phyloP scores from a whole-genome alignment of 768 basidiomycete species.

The Solioccasus polychromus region DNA sequence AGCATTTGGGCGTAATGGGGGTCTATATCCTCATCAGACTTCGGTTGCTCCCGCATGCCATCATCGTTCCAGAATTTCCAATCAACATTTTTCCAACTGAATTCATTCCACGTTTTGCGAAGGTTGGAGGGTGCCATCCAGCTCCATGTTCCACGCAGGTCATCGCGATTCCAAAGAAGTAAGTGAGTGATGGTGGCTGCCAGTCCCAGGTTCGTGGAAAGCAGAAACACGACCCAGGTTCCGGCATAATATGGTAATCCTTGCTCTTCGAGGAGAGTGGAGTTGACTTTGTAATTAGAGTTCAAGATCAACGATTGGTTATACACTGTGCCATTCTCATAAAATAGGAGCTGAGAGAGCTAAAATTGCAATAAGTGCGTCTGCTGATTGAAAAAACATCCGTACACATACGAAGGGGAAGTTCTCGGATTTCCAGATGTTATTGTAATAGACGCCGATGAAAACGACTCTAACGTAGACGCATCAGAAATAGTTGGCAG shows the following conservation, averaged over 20 bases:
- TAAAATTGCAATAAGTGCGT: background rate
- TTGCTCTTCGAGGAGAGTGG: slow-evolving; percentile 41
- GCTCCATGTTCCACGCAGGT: slow-evolving; percentile 45
- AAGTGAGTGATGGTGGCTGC: slow-evolving; percentile 52
- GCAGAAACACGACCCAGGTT: slow-evolving; percentile 21
- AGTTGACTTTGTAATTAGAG: slow-evolving; percentile 49
- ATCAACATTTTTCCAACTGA: slow-evolving; percentile 8
- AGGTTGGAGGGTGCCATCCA: slow-evolving; percentile 36
- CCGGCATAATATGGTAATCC: slow-evolving; percentile 32
- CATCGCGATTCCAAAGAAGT: slow-evolving; percentile 50
- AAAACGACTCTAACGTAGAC: slow-evolving; percentile 31
- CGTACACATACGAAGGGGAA: slow-evolving; percentile 57
- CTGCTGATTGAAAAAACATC: too few relatives aligned
- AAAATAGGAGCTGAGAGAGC: slow-evolving; percentile 50
- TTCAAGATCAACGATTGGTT: slow-evolving; percentile 54
- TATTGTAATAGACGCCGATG: slow-evolving; percentile 40
- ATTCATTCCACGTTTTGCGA: too few relatives aligned
- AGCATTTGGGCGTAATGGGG: slow-evolving; percentile 54
- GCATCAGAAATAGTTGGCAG: too few relatives aligned
- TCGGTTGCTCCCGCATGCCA: slow-evolving; percentile 10
- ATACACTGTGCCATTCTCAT: slow-evolving; percentile 51
- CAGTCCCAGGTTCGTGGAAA: slow-evolving; percentile 28
- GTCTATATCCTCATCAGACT: slow-evolving; percentile 40
- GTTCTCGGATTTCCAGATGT: slow-evolving; percentile 55
- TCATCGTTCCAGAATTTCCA: slow-evolving; percentile 36